These are phyloP conservation scores for Ascomycota sp. DNA, from an alignment of 2,329 filamentous ascomycete genomes.

Conservation along the genomic window DNA sequence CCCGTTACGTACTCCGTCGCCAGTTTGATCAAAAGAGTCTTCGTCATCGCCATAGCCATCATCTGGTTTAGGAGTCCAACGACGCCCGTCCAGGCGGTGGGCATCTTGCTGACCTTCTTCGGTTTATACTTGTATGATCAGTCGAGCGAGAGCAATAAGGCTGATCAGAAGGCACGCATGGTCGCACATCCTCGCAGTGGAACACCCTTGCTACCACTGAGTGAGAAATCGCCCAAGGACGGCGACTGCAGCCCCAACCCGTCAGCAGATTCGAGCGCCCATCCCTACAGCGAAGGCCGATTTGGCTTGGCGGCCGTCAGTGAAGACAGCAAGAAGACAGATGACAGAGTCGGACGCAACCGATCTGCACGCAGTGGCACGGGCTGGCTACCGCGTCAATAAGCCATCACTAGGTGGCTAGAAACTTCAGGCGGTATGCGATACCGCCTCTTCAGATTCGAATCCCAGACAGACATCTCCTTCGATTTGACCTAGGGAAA, in stretches of 20 bases:
- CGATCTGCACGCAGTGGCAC: constrained; percentile 24
- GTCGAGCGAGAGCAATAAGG: constrained; percentile 71
- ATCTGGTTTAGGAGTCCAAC: constrained; percentile 90
- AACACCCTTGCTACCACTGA: constrained; percentile 44
- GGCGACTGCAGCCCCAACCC: neutral
- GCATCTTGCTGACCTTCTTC: constrained; percentile 74
- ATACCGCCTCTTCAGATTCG: no score
- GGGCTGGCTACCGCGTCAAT: constrained; percentile 3
- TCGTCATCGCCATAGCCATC: constrained; percentile 86
- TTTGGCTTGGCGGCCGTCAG: constrained; percentile 13
- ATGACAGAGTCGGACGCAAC: constrained; percentile 22
- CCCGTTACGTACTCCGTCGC: constrained; percentile 96
- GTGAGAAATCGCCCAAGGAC: constrained; percentile 14
- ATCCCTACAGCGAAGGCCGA: constrained; percentile 26
- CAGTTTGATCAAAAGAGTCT: constrained; percentile 88
- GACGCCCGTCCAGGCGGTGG: constrained; percentile 60
- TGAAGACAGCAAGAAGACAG: constrained; percentile 35
- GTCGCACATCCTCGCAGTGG: constrained; percentile 21
- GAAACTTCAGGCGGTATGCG: no score
- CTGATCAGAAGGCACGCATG: constrained; percentile 59
- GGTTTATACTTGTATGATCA: constrained; percentile 93
- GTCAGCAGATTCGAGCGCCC: constrained; percentile 7
- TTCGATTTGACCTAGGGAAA: no score
- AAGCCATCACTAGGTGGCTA: neutral
- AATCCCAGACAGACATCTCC: no score